Conservation (phyloP, 2,329 filamentous ascomycete species). For the Colletotrichum zoysiae region DNA sequence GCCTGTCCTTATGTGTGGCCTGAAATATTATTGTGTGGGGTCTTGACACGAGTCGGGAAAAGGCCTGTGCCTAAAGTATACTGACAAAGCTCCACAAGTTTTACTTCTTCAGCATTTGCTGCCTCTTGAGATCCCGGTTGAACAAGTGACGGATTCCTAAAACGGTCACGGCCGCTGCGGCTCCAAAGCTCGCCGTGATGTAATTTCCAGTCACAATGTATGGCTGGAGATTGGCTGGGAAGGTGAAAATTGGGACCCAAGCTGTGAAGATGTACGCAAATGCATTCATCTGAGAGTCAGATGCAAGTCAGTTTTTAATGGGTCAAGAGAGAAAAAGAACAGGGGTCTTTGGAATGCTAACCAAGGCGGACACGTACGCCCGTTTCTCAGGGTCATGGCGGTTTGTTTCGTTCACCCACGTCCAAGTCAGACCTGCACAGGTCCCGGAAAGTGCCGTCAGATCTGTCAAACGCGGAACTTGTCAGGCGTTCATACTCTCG, state of each 20-base stretch:
- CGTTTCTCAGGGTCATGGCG: conserved; percentile 47
- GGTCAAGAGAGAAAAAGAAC: accelerated
- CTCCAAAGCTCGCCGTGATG: conserved; percentile 47
- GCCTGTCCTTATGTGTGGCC: too few relatives aligned
- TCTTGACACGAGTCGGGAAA: too few relatives aligned
- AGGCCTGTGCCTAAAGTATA: too few relatives aligned
- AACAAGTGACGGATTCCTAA: conserved; percentile 45
- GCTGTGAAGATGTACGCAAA: conserved; percentile 49
- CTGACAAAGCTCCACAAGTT: too few relatives aligned
- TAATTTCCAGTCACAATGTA: conserved; percentile 49
- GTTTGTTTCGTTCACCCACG: conserved; percentile 46
- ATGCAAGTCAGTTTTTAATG: neutral
- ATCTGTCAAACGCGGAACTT: conserved; percentile 26
- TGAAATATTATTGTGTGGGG: too few relatives aligned
- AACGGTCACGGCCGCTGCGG: conserved; percentile 33
- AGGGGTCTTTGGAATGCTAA: conserved; percentile 11
- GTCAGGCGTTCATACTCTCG: neutral
- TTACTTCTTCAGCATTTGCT: conserved; percentile 6
- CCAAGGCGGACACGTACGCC: conserved; percentile 47
- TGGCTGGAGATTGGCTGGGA: conserved; percentile 47
- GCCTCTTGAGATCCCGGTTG: conserved; percentile 42
- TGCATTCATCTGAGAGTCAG: conserved; percentile 45
- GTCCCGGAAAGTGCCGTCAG: conserved; percentile 44
- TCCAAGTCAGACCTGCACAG: conserved; percentile 46
- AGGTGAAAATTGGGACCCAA: conserved; percentile 49